Percentiles rank a stretch among this genome's conserved stretches.
These are phyloP conservation scores for Nakazawaea wyomingensis DNA, from an alignment of 805 yeast genomes.

Conservation along the genomic window DNA sequence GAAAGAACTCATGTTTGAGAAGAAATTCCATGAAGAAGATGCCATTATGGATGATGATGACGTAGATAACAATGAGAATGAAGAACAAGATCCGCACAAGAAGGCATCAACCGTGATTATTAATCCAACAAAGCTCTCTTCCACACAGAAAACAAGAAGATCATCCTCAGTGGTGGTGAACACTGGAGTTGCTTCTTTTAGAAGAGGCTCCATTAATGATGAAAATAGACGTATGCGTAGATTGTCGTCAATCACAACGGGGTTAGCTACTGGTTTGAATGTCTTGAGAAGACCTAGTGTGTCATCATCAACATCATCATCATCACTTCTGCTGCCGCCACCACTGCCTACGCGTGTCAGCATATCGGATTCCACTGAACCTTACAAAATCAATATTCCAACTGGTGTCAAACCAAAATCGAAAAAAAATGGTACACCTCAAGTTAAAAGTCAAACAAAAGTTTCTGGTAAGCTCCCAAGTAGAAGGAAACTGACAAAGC, in stretches of 20 bases:
- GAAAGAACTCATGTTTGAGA: conserved; percentile 6
- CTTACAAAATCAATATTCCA: conserved; percentile 12
- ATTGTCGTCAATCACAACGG: conserved; percentile 16
- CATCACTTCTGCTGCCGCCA: conserved; percentile 4
- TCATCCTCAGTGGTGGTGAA: neutral
- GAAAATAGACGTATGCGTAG: conserved; percentile 14
- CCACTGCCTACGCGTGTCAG: conserved; percentile 10
- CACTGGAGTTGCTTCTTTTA: neutral
- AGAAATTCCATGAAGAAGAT: neutral
- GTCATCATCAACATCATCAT: conserved; percentile 5
- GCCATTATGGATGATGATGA: neutral
- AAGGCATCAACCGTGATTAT: conserved; percentile 9
- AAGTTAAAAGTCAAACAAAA: neutral
- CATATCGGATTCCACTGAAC: conserved; percentile 6
- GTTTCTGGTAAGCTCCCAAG: too few species aligned
- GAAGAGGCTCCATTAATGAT: conserved; percentile 8
- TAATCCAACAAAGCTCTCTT: neutral
- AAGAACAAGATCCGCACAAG: conserved; percentile 1
- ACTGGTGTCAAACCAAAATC: conserved; percentile 5
- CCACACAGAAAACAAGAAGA: neutral
- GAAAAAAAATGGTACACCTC: neutral
- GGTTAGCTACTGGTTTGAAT: conserved; percentile 12
- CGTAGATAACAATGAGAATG: conserved; percentile 4
- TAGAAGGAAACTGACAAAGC: too few species aligned
- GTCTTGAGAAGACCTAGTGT: conserved; percentile 12